phyloP scores from a whole-genome alignment of 441 rosid species.

The Corymbia calophylla region DNA sequence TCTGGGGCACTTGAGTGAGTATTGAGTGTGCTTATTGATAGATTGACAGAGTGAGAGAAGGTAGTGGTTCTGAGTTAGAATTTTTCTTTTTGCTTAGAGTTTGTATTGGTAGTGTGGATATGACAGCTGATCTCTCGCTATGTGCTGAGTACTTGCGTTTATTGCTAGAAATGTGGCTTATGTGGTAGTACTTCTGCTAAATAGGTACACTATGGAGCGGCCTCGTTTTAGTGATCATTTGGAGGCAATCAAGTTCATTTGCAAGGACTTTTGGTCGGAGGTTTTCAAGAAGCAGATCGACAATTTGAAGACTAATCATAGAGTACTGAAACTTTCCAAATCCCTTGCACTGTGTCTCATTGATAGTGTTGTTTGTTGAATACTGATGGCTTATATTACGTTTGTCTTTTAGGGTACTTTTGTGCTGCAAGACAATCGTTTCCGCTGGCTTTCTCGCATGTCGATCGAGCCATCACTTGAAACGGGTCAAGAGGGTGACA shows the following conservation, averaged over 20 bases:
- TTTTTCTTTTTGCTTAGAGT: background rate
- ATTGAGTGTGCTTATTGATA: background rate
- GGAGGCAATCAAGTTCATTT: conserved; percentile 97
- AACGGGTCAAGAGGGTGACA: conserved; percentile 48
- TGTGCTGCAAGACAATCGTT: conserved; percentile 92
- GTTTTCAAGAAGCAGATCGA: conserved; percentile 97
- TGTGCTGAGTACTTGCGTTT: background rate
- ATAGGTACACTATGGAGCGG: conserved; percentile 92
- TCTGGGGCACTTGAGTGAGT: background rate
- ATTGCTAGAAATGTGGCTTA: background rate
- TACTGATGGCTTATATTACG: background rate
- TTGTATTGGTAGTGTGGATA: background rate
- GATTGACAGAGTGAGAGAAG: background rate
- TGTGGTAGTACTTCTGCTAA: background rate
- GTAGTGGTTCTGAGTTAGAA: background rate
- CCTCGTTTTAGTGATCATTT: conserved; percentile 88
- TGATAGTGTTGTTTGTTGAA: background rate
- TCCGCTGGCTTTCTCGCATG: conserved; percentile 84
- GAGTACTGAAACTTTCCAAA: conserved; percentile 26
- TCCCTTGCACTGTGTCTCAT: background rate
- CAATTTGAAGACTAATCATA: conserved; percentile 93
- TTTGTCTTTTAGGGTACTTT: conserved; percentile 75
- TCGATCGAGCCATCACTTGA: conserved; percentile 57
- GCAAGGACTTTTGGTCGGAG: conserved; percentile 99
- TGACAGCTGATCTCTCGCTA: background rate